Percentiles rank a stretch among this genome's conserved stretches.
Evolutionary conservation across 2,329 filamentous ascomycete genomes (phyloP).

Genomic region (Botrytis paeoniae): DNA sequence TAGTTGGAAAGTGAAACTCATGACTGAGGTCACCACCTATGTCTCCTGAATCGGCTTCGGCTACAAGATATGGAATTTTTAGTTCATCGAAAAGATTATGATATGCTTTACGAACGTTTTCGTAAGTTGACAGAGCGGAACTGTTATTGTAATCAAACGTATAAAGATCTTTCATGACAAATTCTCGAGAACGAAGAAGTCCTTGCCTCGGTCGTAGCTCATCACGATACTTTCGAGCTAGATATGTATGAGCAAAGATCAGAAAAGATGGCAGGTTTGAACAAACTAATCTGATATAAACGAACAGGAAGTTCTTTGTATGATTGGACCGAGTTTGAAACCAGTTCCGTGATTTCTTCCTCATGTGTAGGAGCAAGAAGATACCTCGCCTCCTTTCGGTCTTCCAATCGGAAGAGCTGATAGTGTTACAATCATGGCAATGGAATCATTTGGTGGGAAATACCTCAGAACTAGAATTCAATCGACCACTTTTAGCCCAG

Average conservation of each 20-base stretch:
- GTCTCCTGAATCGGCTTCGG: slow-evolving; percentile 88
- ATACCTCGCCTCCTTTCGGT: slow-evolving; percentile 71
- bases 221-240: slow-evolving; percentile 90
- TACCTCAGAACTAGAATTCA: slow-evolving; percentile 74
- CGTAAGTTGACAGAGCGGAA: slow-evolving; percentile 77
- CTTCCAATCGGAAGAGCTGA: slow-evolving; percentile 75
- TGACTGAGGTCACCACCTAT: slow-evolving; percentile 94
- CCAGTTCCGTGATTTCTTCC: slow-evolving; percentile 87
- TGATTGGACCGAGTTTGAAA: slow-evolving; percentile 69
- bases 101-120: slow-evolving; percentile 71
- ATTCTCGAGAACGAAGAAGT: slow-evolving; percentile 82
- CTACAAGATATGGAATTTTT: slow-evolving; percentile 78
- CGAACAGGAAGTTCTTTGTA: slow-evolving; percentile 84
- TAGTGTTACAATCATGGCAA: slow-evolving; percentile 18
- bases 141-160: slow-evolving; percentile 75
- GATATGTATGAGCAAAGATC: slow-evolving; percentile 5
- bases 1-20: slow-evolving; percentile 83
- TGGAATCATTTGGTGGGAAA: slow-evolving; percentile 11
- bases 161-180: slow-evolving; percentile 97
- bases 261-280: too few relatives aligned
- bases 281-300: slow-evolving; percentile 82
- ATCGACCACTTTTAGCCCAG: slow-evolving; percentile 79
- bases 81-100: slow-evolving; percentile 75
- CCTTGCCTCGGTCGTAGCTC: slow-evolving; percentile 87
- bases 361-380: slow-evolving; percentile 92